phyloP scores from a whole-genome alignment of 176 grass and related monocot species.

The Oropetium thomaeum region DNA sequence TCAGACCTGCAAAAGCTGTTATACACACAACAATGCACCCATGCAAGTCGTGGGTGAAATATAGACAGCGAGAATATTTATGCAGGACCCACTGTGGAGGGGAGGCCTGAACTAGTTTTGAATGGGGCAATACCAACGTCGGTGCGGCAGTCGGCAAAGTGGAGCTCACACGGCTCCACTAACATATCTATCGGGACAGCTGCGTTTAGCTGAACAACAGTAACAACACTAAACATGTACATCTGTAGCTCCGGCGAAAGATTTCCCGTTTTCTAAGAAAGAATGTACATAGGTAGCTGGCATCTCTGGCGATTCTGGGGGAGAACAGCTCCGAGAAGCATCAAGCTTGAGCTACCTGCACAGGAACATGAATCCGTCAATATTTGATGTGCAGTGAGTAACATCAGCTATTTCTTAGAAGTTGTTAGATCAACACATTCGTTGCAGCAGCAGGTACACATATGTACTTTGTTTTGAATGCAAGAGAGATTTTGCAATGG shows the following conservation, averaged over 20 bases:
- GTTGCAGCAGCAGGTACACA: neutral
- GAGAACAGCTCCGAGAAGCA: neutral
- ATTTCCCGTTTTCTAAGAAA: too few species aligned
- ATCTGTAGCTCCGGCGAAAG: too few species aligned
- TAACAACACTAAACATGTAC: too few species aligned
- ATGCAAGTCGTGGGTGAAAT: neutral
- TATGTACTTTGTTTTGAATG: neutral
- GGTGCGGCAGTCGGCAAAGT: neutral
- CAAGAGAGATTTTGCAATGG: neutral
- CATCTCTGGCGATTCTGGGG: neutral
- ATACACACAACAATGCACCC: neutral
- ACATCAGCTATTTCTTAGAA: neutral
- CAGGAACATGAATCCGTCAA: neutral
- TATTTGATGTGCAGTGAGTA: neutral
- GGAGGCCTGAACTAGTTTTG: neutral
- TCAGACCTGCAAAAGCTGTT: neutral
- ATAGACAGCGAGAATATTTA: neutral
- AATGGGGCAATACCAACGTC: neutral
- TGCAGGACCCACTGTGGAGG: neutral
- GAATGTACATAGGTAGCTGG: neutral
- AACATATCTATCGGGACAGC: neutral
- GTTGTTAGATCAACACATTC: neutral
- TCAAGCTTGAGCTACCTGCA: conserved; percentile 28
- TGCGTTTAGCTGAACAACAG: neutral
- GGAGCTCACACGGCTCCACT: conserved; percentile 19